Base-by-base conservation (phyloP, 2,329 filamentous ascomycete genomes). In the Xylariales sp. region DNA sequence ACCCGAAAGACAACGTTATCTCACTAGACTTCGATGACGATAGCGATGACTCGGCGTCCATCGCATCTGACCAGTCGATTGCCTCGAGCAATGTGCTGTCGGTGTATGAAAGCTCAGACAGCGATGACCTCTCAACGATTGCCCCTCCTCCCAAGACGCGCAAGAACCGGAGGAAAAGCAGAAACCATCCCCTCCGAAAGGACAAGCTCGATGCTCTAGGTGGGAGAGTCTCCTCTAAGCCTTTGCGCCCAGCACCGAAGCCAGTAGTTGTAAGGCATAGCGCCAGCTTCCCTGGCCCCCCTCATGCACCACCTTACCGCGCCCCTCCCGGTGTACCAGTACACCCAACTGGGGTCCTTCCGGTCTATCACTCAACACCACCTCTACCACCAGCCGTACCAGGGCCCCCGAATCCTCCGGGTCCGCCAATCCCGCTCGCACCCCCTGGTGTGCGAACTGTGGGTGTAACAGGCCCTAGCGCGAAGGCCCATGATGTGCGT, bases 101-200 rank as follows among this genome's bases (percentile, higher is more conserved):
- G 14, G 50, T 46, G 24, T 54, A 49, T 49, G 44, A 45, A 27
- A 50, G 47, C 38, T 55, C 52, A 4, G 51, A 52, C 11, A 49
- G 52, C 20, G 55, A 55, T 37, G 43, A 43, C 27, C 42, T 38
- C 29, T 37, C 34, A 6, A 20, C 17, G n/a, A 20, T 30, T 12
- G n/a, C 20, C 6, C 29, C 39, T 23, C 32, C 11, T 5, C 17
- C 21, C 18, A 21, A 16, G 19, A 21, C 25, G 7, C 34, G 13
- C 13, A 40, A 43, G 35, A 27, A 15, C 30, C 18, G 27, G 29
- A 42, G 33, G 24, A 21, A 19, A 24, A 13, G 19, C 38, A 37
- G 34, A 21, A 25, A 24, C 14, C 14, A n/a, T 8, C 29, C 31
- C n/a, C 25, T 25, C 5, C 38, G 20, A 6, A 33, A 18, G 8